phyloP scores from a whole-genome alignment of 768 basidiomycete genomes.

The Termitomyces sp. region DNA sequence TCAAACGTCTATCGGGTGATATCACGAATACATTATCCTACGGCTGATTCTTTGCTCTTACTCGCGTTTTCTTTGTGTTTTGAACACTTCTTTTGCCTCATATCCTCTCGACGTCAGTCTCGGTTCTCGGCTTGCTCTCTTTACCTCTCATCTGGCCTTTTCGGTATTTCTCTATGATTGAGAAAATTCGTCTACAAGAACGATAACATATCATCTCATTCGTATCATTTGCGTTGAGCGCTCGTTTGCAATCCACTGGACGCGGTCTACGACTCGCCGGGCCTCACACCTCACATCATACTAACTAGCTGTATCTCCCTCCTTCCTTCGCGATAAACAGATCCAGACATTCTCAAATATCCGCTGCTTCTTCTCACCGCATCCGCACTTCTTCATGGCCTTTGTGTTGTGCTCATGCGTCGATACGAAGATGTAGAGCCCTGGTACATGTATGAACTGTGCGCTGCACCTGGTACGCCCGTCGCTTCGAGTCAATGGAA shows the following conservation, averaged over 20 bases:
- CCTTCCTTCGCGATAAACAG: constrained; percentile 21
- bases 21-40: too few relatives aligned
- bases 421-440: constrained; percentile 28
- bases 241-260: neutral
- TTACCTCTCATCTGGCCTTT: neutral
- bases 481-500: constrained; percentile 1
- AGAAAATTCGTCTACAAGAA: neutral
- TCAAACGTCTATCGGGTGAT: neutral
- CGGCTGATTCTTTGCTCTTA: neutral
- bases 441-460: constrained; percentile 18
- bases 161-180: neutral
- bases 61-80: neutral
- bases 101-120: too few relatives aligned
- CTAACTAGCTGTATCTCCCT: neutral
- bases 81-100: too few relatives aligned
- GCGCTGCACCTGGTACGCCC: neutral
- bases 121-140: neutral
- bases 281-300: neutral
- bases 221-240: too few relatives aligned
- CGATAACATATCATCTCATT: neutral
- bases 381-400: constrained; percentile 41
- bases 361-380: constrained; percentile 49
- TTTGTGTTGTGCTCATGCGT: constrained; percentile 30
- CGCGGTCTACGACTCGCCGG: neutral
- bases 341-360: constrained; percentile 47